These are phyloP conservation scores for Collariella sp. DNA, from an alignment of 495 filamentous ascomycete species.

Conservation along the genomic window DNA sequence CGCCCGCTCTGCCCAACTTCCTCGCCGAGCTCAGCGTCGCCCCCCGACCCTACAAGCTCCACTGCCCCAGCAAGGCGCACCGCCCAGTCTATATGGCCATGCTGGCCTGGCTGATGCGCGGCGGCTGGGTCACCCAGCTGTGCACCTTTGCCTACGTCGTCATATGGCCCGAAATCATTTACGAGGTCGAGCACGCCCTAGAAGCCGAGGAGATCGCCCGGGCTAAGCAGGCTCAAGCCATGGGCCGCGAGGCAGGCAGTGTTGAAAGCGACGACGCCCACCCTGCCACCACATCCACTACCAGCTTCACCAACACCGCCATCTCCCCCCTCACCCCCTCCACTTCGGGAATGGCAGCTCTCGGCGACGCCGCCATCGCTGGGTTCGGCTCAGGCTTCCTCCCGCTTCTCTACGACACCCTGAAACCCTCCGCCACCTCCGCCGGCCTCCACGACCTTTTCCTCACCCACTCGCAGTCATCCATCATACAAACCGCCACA, in stretches of 20 bases:
- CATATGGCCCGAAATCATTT: slow-evolving; percentile 53
- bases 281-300: background rate
- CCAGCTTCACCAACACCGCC: too few relatives aligned
- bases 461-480: slow-evolving; percentile 17
- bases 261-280: slow-evolving; percentile 14
- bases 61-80: slow-evolving; percentile 84
- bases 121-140: slow-evolving; percentile 86
- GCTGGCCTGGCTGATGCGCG: slow-evolving; percentile 82
- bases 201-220: slow-evolving; percentile 43
- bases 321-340: too few relatives aligned
- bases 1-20: slow-evolving; percentile 77
- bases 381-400: slow-evolving; percentile 22
- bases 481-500: slow-evolving; percentile 11
- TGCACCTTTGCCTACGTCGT: slow-evolving; percentile 79
- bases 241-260: slow-evolving; percentile 11
- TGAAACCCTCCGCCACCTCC: slow-evolving; percentile 11
- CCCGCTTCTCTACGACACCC: slow-evolving; percentile 11
- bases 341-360: slow-evolving; percentile 7
- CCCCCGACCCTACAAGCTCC: slow-evolving; percentile 67
- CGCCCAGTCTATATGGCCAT: slow-evolving; percentile 80
- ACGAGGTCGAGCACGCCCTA: slow-evolving; percentile 49
- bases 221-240: slow-evolving; percentile 19
- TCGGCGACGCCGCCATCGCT: slow-evolving; percentile 17
- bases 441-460: slow-evolving; percentile 24
- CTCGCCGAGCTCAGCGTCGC: slow-evolving; percentile 65